phyloP scores from a whole-genome alignment of 345 rosid genomes.

The Mercurialis annua region DNA sequence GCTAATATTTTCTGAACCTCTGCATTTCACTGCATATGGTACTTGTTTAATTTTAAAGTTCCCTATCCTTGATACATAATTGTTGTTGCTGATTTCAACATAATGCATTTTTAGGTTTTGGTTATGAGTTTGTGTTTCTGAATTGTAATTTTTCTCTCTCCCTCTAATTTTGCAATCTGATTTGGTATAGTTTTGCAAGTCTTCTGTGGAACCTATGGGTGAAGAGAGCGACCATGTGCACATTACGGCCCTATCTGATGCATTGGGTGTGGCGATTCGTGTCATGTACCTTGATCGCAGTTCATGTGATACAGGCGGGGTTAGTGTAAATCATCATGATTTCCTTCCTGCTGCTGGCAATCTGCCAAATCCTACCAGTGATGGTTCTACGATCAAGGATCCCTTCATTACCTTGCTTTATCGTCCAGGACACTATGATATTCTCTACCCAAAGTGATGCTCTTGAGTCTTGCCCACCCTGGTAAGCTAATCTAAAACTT shows the following conservation, averaged over 20 bases:
- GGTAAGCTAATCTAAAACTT: constrained; percentile 33
- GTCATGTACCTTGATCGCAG: constrained; percentile 96
- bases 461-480: constrained; percentile 9
- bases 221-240: constrained; percentile 99
- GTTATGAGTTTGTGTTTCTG: background rate
- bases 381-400: constrained; percentile 28
- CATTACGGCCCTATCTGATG: constrained; percentile 92
- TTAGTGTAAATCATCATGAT: constrained; percentile 88
- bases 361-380: constrained; percentile 31
- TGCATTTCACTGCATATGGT: background rate
- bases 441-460: constrained; percentile 76
- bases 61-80: background rate
- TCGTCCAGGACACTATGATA: constrained; percentile 99
- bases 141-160: constrained; percentile 1
- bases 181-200: constrained; percentile 86
- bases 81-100: background rate
- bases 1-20: background rate
- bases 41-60: background rate
- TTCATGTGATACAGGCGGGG: constrained; percentile 68
- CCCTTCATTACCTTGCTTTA: constrained; percentile 87
- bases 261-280: constrained; percentile 86
- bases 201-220: constrained; percentile 99
- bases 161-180: constrained; percentile 11
- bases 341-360: constrained; percentile 50
- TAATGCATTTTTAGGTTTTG: constrained; percentile 2